phyloP scores from a whole-genome alignment of 2,329 filamentous ascomycete species.

The Fusarium albosuccineum region DNA sequence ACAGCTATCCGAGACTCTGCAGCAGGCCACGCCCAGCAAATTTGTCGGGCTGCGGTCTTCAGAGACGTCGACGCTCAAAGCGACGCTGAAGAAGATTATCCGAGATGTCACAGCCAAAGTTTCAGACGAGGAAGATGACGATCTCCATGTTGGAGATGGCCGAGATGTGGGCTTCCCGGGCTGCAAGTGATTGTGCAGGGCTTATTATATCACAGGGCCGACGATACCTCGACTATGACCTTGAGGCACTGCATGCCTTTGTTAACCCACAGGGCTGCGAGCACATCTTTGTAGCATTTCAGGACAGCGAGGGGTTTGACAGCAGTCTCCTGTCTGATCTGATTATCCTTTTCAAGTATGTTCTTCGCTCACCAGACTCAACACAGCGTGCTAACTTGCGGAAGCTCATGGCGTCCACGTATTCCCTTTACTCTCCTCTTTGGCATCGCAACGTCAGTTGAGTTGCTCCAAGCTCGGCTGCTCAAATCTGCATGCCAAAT shows the following conservation, averaged over 20 bases:
- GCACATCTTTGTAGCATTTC: slow-evolving; percentile 78
- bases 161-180: slow-evolving; percentile 59
- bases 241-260: slow-evolving; percentile 76
- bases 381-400: slow-evolving; percentile 48
- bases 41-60: slow-evolving; percentile 77
- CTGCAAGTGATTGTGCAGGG: background rate
- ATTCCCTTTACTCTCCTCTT: slow-evolving; percentile 84
- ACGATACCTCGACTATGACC: slow-evolving; percentile 81
- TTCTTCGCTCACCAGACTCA: slow-evolving; percentile 12
- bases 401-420: slow-evolving; percentile 74
- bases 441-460: slow-evolving; percentile 84
- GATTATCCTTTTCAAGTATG: slow-evolving; percentile 76
- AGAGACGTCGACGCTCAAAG: slow-evolving; percentile 81
- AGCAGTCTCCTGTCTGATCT: slow-evolving; percentile 78
- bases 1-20: slow-evolving; percentile 73
- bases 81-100: slow-evolving; percentile 79
- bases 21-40: slow-evolving; percentile 60
- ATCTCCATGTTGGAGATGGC: slow-evolving; percentile 59
- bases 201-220: slow-evolving; percentile 61
- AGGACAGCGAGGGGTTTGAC: slow-evolving; percentile 88
- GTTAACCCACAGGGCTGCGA: slow-evolving; percentile 65
- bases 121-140: slow-evolving; percentile 69
- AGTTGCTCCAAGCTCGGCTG: slow-evolving; percentile 81
- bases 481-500: slow-evolving; percentile 76
- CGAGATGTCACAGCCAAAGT: slow-evolving; percentile 68